Base-by-base conservation (phyloP, 257 asterid species). In the Schizonepeta tenuifolia region DNA sequence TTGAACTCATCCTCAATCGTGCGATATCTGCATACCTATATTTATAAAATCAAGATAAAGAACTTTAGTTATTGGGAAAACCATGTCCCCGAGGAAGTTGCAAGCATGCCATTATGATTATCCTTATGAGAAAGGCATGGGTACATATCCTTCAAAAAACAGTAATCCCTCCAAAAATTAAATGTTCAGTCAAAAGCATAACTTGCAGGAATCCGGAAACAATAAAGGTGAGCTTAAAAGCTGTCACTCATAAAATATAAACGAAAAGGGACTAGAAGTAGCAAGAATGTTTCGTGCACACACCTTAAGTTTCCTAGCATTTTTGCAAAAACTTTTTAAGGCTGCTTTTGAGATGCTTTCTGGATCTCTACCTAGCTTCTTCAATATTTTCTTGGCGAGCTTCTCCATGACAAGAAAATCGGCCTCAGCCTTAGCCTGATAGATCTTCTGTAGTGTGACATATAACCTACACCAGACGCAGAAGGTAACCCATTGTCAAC, bases 361-460 rank as follows among this genome's bases (percentile, higher is more conserved):
- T 47, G 93, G 93, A 83, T 92, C 98, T 81, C 95, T 84, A 75
- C 99, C 96, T 60, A 92, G 83, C 88, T 84, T 84, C 83, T 90
- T 85, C 21, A 95, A 75, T 65, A 90, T 76, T 73, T 88, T 71
- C 82, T 81, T 85, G 68, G 81, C 88, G 4, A 77, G 69, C 77
- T 84, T 85, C 76, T 90, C 98, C 90, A 95, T 84, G 70, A 79
- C 85, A 70, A 76, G 89, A 84, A 81, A 86, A 89, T 95, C 99
- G 46, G 89, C 86, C 90, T 92, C 99, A 2, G 98, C 99, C 85
- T 95, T 95, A 73, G 98, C 97, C 83, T 87, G 98, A 76, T 95
- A 95, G 66, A 88, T 83, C 78, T 86, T 90, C 78, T 95, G 98
- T 69, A 95, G 85, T 72, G 81, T 85, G 67, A 92, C 88, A 75